Conservation (phyloP, 495 filamentous ascomycete species). For the Tuber indicum region DNA sequence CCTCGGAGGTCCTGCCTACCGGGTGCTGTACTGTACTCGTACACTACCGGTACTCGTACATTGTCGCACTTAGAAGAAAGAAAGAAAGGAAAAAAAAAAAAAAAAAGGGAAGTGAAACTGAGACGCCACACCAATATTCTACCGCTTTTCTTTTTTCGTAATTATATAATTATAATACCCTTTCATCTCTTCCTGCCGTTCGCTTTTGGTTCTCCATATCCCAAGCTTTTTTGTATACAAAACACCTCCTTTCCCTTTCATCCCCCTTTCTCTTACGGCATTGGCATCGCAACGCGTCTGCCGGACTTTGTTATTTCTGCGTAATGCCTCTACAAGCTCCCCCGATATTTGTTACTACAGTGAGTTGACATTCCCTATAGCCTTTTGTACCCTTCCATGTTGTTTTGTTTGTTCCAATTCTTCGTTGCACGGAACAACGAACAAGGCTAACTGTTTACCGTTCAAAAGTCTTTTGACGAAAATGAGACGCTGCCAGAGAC, state of each 20-base stretch:
- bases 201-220: too few species aligned
- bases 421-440: neutral
- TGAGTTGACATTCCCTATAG: conserved; percentile 5
- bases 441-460: conserved; percentile 17
- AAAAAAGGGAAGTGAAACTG: neutral
- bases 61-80: neutral
- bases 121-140: neutral
- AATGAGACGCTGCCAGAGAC: conserved; percentile 7
- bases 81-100: neutral
- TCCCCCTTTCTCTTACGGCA: neutral
- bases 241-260: neutral
- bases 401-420: neutral
- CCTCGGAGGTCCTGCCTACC: neutral
- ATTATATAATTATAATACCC: neutral
- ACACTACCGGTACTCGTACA: too few species aligned
- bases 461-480: conserved; percentile 23
- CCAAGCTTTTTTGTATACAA: neutral
- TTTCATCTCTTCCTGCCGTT: neutral
- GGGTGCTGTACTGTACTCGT: too few species aligned
- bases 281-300: neutral
- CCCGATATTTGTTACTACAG: conserved; percentile 29
- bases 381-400: neutral
- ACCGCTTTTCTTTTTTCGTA: neutral
- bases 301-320: neutral
- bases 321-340: conserved; percentile 13